Conservation (phyloP, 306 rosid genomes). For the Cajanus cajan region DNA sequence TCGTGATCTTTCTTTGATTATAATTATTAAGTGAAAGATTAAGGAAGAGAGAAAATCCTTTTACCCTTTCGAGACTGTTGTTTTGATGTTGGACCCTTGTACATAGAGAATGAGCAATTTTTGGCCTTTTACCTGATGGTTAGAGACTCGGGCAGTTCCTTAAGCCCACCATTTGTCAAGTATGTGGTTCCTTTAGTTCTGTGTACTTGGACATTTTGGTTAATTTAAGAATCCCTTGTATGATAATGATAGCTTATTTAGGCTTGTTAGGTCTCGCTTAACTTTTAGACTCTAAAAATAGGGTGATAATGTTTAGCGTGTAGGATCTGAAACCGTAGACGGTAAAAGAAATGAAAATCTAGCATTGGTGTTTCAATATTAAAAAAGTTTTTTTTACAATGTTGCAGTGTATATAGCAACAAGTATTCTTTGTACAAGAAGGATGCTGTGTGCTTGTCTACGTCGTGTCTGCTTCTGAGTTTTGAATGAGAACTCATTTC, state of each 20-base stretch:
- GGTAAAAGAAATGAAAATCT: not conserved
- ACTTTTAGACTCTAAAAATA: not conserved
- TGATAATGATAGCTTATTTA: constrained; percentile 23
- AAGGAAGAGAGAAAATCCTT: constrained; percentile 54
- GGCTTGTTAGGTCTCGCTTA: not conserved
- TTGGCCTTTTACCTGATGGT: constrained; percentile 51
- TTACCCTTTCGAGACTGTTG: constrained; percentile 45
- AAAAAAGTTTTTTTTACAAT: not conserved
- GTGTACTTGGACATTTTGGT: constrained; percentile 52
- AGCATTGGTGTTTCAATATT: not conserved
- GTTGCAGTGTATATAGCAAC: not conserved
- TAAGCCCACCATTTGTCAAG: constrained; percentile 40
- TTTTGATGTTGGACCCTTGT: constrained; percentile 71
- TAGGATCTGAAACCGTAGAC: not conserved
- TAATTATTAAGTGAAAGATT: constrained; percentile 52
- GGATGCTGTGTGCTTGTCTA: not conserved
- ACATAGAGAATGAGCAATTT: constrained; percentile 69
- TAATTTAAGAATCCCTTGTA: constrained; percentile 42
- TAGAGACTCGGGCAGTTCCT: constrained; percentile 54
- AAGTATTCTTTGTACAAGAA: not conserved
- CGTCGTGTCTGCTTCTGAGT: not conserved
- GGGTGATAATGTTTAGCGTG: not conserved
- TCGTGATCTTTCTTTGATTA: constrained; percentile 50
- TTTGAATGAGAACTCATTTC: not conserved
- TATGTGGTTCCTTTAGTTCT: constrained; percentile 51